These are phyloP conservation scores for Scutellaria galericulata DNA, from an alignment of 257 asterid genomes.

Conservation along the genomic window DNA sequence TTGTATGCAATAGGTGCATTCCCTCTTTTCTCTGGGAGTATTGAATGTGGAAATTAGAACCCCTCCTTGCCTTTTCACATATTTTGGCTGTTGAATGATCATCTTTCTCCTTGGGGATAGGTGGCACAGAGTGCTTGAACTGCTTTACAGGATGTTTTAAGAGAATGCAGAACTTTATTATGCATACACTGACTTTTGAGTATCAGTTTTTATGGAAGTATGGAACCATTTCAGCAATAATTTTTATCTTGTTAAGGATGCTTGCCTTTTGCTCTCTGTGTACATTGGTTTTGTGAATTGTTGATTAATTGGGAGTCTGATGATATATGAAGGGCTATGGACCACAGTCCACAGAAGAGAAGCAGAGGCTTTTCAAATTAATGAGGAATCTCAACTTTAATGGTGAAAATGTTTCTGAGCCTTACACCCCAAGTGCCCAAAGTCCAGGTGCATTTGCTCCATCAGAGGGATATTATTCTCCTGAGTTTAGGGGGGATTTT, in stretches of 20 bases:
- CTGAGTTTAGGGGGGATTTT: conserved; percentile 90
- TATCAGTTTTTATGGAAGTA: conserved; percentile 15
- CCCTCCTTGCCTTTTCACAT: neutral
- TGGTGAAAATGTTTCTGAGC: conserved; percentile 85
- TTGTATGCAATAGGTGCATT: neutral
- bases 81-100: neutral
- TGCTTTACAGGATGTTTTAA: conserved; percentile 8
- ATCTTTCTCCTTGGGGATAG: conserved; percentile 2
- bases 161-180: conserved; percentile 19
- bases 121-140: conserved; percentile 11
- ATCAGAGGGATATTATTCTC: conserved; percentile 74
- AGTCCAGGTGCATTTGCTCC: conserved; percentile 67
- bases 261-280: neutral
- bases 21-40: conserved; percentile 10
- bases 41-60: conserved; percentile 17
- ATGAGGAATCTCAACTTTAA: conserved; percentile 95
- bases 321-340: conserved; percentile 76
- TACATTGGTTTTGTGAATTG: conserved; percentile 22
- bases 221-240: neutral
- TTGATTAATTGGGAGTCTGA: conserved; percentile 37
- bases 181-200: conserved; percentile 5
- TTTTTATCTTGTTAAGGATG: conserved; percentile 22
- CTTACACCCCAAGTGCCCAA: conserved; percentile 78
- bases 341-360: conserved; percentile 97
- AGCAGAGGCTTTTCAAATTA: conserved; percentile 88